A percentile compares a stretch with the other conserved stretches of the same genome.
Conservation (phyloP, 345 rosid species). For the Capsella bursapastoris region DNA sequence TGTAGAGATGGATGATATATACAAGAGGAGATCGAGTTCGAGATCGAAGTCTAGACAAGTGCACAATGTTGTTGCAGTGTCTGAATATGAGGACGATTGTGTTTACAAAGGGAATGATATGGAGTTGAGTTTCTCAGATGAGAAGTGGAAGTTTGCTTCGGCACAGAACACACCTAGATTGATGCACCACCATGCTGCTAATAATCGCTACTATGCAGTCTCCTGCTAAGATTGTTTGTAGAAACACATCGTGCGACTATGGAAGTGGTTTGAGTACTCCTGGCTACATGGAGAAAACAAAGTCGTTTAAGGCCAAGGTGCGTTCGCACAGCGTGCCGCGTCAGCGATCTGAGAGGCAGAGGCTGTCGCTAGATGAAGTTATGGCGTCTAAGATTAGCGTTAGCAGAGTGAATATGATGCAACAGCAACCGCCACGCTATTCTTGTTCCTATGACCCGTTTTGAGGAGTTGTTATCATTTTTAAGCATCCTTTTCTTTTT, state of each 20-base stretch:
- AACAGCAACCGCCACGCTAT: constrained; percentile 32
- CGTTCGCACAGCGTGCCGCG: constrained; percentile 75
- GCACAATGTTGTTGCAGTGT: constrained; percentile 38
- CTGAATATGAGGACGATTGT: constrained; percentile 50
- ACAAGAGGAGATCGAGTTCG: constrained; percentile 58
- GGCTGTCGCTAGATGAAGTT: constrained; percentile 61
- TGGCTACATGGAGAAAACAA: constrained; percentile 79
- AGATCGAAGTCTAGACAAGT: constrained; percentile 39
- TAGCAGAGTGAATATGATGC: constrained; percentile 53
- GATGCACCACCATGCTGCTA: constrained; percentile 3
- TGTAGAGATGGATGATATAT: constrained; percentile 59
- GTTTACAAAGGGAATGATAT: constrained; percentile 50
- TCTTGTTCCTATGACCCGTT: constrained; percentile 46
- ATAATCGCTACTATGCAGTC: constrained; percentile 42
- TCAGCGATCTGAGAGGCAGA: constrained; percentile 72
- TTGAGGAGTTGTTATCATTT: constrained; percentile 6
- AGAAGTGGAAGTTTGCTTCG: constrained; percentile 57
- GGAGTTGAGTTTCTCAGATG: constrained; percentile 52
- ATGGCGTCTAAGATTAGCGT: constrained; percentile 65
- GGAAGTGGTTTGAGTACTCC: constrained; percentile 47
- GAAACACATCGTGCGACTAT: constrained; percentile 52
- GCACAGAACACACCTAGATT: constrained; percentile 75
- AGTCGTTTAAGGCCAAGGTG: constrained; percentile 76
- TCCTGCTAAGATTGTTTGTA: constrained; percentile 53
- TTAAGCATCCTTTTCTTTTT: not conserved